Evolutionary conservation across 2,329 filamentous ascomycete species (phyloP), one percentile per base, ranked within the genome.

Genomic region (Ascocoryne sarcoides): DNA sequence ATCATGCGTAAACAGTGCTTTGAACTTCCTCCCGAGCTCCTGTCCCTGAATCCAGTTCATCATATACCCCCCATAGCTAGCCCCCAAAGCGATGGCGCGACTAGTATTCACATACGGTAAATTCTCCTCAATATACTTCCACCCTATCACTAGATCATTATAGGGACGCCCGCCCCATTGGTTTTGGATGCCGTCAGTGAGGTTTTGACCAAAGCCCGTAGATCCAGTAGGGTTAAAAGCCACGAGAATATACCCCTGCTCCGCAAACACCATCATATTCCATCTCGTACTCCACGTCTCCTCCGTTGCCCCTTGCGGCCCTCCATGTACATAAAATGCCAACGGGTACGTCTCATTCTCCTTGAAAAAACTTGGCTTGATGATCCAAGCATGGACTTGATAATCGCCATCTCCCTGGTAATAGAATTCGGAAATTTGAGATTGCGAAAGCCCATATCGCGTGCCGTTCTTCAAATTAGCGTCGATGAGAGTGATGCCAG

Each of bases 31-130:
- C 16, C 85, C 88, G 0, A 95, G 71, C 0, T 76, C 71, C 46
- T 90, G 81, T 10, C 88, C 88, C 62, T 94, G 85, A 53, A 94
- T 86, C 86, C 88, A 93, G 60, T 92, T 83, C 50, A 82, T 79
- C 81, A 85, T 84, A 56, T 77, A 84, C 7, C 81, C 81, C 17
- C 81, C 81, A 50, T 83, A 85, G 4, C 74, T 79, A 1, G 82
- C 84, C 5, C 84, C 84, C 0, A 85, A 63, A 1, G 80, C 82
- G 1, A 89, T 82, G 1, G 82, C 76, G 9, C 75, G 71, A 4
- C 67, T 60, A 0, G 74, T 80, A 55, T 89, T 82, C 21, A 87
- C 73, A 50, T 79, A 84, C 0, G 67, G 60, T 51, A 88, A 60
- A 42, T 82, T 68, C 20, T 73, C 62, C 45, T 73, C 69, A 32